phyloP scores from a whole-genome alignment of 75 land plant genomes.

The Cupressus sempervirens region DNA sequence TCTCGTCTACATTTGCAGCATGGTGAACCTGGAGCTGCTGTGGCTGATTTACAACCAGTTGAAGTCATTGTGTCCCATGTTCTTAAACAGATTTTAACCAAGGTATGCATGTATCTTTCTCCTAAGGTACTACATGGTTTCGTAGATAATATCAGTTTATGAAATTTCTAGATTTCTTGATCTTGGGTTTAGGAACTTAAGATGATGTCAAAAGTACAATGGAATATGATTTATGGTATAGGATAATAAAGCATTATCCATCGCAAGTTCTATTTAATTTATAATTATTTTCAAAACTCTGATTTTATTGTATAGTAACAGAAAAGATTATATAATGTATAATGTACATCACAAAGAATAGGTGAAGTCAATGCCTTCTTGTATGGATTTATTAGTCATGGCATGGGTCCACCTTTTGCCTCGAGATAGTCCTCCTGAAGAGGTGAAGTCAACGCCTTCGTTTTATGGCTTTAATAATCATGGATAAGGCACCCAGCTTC shows the following conservation, averaged over 20 bases:
- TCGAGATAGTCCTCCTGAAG: too few species aligned
- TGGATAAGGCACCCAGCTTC: too few species aligned
- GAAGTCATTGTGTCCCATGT: slow-evolving; percentile 86
- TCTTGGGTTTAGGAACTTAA: not conserved
- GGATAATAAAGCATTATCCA: not conserved
- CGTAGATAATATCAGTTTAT: not conserved
- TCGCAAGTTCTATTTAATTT: not conserved
- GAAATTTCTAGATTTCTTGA: not conserved
- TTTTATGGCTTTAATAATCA: too few species aligned
- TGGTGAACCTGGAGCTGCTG: slow-evolving; percentile 97
- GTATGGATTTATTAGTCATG: too few species aligned
- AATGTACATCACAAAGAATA: not conserved
- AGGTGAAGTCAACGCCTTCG: too few species aligned
- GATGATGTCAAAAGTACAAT: not conserved
- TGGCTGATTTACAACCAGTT: slow-evolving; percentile 78
- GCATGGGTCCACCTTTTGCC: too few species aligned
- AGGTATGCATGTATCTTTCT: slow-evolving; percentile 31
- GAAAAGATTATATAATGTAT: not conserved
- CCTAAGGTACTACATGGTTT: not conserved
- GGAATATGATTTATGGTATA: not conserved
- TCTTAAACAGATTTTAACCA: slow-evolving; percentile 77
- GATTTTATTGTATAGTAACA: not conserved
- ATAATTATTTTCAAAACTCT: not conserved
- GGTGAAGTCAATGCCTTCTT: too few species aligned
- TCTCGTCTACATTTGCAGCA: slow-evolving; percentile 65